Evolutionary conservation across 805 yeast species (phyloP), one percentile per base, ranked within the genome.

Genomic region (Yamadazyma endophytica): DNA sequence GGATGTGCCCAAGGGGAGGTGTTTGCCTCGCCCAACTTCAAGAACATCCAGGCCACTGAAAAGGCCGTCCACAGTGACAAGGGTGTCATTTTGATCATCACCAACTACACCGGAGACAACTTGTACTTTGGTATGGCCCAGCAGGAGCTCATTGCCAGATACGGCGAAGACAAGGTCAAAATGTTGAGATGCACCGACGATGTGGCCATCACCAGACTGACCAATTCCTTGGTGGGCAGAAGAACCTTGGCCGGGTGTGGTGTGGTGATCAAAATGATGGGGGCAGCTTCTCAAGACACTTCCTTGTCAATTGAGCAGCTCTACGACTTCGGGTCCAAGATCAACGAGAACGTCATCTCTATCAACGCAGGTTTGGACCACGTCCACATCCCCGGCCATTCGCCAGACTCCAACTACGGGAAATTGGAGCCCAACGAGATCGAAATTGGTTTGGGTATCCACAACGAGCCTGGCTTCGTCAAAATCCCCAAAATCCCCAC

Each of bases 1-100:
- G 67, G 67, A 4, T 56, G 61, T 14, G 68, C 62, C 15, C 66
- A 59, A 33, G 69, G 69, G 17, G 66, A 61, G 27, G 56, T 63
- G 3, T 63, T 63, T 47, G 68, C 68, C n/a, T 49, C 59, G 20
- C 69, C 69, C 15, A 60, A 60, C 42, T 56, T 54, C 37, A 49
- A 54, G 25, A 56, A 63, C 37, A 54, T 61, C 24, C 52, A 56
- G 37, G 60, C 65, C 8, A 64, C 64, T 12, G 62, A 56, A 32
- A 58, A 56, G 36, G 53, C 49, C 1, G 50, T 48, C 9, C 60
- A 58, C 31, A 54, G 63, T 6, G 53, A 59, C 13, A 56, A 52
- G 18, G 65, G 67, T 6, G 46, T 53, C 4, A 50, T 61, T 14
- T 52, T 59, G 33, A 41, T 61, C 24, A 46, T 61, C 25, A 61